Base-by-base conservation (phyloP, 2,329 filamentous ascomycete genomes). In the Claviceps cyperi region DNA sequence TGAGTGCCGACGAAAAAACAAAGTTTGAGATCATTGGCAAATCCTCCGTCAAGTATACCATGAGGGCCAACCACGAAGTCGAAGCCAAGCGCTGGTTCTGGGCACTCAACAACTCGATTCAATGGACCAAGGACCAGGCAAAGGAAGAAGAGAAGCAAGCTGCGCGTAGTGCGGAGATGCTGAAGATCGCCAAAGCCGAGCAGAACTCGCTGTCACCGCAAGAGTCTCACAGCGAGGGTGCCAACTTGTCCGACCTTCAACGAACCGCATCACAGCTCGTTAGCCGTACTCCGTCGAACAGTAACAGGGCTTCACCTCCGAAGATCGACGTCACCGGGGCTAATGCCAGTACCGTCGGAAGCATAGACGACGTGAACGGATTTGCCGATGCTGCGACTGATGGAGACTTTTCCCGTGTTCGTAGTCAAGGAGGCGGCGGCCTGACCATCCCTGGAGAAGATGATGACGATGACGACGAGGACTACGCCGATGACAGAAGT, bases 81-180 rank as follows among this genome's bases (percentile, higher is more conserved):
- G 92, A 98, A 66, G 91, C 92, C 5, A 98, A 98, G 68, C 80
- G 92, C 50, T 98, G 92, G 92, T 98, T 94, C 67, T 98, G 92
- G 92, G 87, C 92, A 0, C 73, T 98, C 55, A 98, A 98, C 69
- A 98, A 98, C 64, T 91, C 92, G 5, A 98, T 98, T 47, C 92
- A 97, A 64, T 97, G 88, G 85, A 84, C 88, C 55, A 98, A 98
- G 66, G 92, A 98, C 61, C 92, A 97, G 68, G 90, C 88, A 7
- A 90, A 85, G 58, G 88, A 94, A 64, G 91, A 96, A 59, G 84
- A 91, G 61, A 81, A 76, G 56, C 81, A 89, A 53, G 81, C 81
- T 36, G 80, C 80, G 7, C 81, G 81, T 51, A 85, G 83, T 58
- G 84, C 83, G 5, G 87, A 92, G 64, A 75, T 83, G 37, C 67